phyloP scores from a whole-genome alignment of 371 early-diverging fungal species.

The Actinomortierella wolfii region DNA sequence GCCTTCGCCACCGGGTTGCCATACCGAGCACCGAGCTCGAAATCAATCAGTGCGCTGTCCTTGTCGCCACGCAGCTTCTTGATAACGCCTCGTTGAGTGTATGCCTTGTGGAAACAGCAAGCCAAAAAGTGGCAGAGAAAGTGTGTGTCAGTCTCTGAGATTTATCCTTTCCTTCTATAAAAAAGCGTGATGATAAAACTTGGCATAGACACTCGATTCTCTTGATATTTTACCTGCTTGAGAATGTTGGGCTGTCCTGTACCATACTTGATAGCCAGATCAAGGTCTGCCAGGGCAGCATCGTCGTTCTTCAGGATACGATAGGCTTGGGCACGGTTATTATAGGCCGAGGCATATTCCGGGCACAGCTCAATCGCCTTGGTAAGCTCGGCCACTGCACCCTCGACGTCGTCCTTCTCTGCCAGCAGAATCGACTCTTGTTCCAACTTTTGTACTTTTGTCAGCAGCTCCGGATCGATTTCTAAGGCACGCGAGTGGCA shows the following conservation, averaged over 20 bases:
- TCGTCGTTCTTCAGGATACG: conserved; percentile 63
- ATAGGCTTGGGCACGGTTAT: conserved; percentile 86
- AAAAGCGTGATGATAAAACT: too few relatives aligned
- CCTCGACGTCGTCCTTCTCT: conserved; percentile 35
- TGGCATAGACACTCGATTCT: background rate
- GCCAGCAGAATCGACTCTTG: conserved; percentile 40
- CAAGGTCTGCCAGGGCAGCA: conserved; percentile 69
- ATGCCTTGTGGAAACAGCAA: conserved; percentile 56
- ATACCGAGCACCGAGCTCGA: conserved; percentile 77
- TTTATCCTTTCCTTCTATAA: too few relatives aligned
- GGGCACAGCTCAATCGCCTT: conserved; percentile 62
- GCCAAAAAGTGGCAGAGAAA: too few relatives aligned
- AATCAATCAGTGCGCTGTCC: conserved; percentile 71
- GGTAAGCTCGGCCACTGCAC: conserved; percentile 42
- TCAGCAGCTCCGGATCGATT: conserved; percentile 36
- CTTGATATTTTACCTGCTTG: conserved; percentile 55
- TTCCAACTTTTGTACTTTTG: conserved; percentile 32
- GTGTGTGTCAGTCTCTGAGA: background rate
- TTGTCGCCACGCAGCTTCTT: conserved; percentile 66
- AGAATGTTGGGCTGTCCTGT: conserved; percentile 67
- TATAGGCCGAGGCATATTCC: conserved; percentile 81
- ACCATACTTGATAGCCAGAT: conserved; percentile 70
- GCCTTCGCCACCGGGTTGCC: conserved; percentile 86
- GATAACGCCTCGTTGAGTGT: conserved; percentile 85
- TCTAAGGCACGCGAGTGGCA: too few relatives aligned